phyloP scores from a whole-genome alignment of 1,139 yeast species.

The Chernovozyma sophiae-reginae region DNA sequence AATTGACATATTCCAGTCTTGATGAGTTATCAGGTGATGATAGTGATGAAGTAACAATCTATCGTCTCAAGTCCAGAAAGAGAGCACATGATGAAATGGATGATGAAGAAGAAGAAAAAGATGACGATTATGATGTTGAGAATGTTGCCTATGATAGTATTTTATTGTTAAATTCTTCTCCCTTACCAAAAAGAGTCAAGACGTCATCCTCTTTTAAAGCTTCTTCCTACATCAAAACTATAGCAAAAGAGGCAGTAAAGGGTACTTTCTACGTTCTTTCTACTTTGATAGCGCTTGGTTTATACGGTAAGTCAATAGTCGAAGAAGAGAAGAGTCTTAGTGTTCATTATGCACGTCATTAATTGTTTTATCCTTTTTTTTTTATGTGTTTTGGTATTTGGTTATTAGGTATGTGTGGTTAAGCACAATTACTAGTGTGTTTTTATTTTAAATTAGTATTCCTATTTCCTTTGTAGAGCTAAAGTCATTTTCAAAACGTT shows the following conservation, averaged over 20 bases:
- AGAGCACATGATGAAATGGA: constrained; percentile 4
- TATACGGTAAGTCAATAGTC: constrained; percentile 26
- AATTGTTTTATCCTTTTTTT: no score
- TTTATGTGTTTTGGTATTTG: no score
- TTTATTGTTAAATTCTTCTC: no score
- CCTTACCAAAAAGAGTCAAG: neutral
- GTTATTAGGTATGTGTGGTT: no score
- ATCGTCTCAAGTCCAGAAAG: constrained; percentile 3
- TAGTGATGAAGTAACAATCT: constrained; percentile 4
- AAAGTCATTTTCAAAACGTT: neutral
- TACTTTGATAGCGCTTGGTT: constrained; percentile 37
- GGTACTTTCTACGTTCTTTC: constrained; percentile 31
- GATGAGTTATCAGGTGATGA: neutral
- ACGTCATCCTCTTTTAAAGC: neutral
- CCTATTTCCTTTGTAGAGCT: no score
- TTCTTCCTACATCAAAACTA: constrained; percentile 11
- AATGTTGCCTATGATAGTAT: no score
- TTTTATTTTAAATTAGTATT: no score
- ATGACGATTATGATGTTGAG: no score
- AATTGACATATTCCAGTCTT: neutral
- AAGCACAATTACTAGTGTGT: no score
- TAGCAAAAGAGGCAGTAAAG: constrained; percentile 32
- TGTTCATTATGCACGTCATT: neutral
- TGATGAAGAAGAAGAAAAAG: constrained; percentile 2
- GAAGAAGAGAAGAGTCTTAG: constrained; percentile 1